Base-by-base conservation (phyloP, 148 eudicot species). In the Nyssa sinensis region DNA sequence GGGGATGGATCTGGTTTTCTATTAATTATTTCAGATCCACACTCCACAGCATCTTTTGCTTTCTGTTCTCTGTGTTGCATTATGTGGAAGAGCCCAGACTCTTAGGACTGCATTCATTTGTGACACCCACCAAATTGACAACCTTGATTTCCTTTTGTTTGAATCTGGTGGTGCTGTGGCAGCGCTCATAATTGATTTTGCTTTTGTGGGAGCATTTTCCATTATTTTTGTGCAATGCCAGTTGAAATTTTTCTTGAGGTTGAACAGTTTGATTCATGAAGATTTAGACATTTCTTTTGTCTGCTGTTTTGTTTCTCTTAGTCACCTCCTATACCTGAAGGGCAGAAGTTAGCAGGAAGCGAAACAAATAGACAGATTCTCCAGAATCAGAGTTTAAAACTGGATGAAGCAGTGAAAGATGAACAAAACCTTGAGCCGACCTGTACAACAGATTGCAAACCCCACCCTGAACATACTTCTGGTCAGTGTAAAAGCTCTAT, bases 401-500 rank as follows among this genome's bases (percentile, higher is more conserved):
- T 9, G 25, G 69, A 11, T 71, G 76, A 23, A 44, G 71, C 10
- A 33, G 24, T 67, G 33, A 66, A 78, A 69, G 74, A 69, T 11
- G 77, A 79, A 64, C 51, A 74, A 34, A 53, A 53, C 30, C 69
- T 51, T 74, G 63, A 53, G 27, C 63, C 69, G 5, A 49, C 71
- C 16, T 60, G 7, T 28, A 35, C 74, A 68, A 74, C 73, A 61
- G 70, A 55, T 74, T 39, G 25, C 65, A 17, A 32, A 28, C 67
- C 31, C 69, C 62, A 39, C 28, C 27, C 35, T 16, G 41, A 49
- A 67, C 70, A 57, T 51, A 75, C 69, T 72, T 76, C 81, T 35
- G 87, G 76, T 63, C 78, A 77, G 63, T 47, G 87, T 85, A 84
- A 67, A n/a, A 70, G 11, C 7, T 24, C 6, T 55, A 23, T 25